These are phyloP conservation scores for Globisporangium sylvaticum DNA, from an alignment of 352 stramenopile genomes.

Conservation along the genomic window DNA sequence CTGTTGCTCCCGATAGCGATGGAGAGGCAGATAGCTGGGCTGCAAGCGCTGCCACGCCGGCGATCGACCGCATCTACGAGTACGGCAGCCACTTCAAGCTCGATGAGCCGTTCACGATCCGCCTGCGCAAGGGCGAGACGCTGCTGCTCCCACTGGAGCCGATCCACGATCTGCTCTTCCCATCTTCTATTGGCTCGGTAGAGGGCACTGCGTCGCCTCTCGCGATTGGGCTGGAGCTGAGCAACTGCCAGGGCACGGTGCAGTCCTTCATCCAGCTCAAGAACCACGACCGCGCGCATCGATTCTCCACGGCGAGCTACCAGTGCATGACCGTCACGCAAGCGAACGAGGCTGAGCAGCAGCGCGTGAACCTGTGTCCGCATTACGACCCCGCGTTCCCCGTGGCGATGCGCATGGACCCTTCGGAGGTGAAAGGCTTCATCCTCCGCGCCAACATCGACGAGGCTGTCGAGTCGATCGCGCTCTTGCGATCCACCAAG, in stretches of 20 bases:
- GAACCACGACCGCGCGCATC: conserved; percentile 7
- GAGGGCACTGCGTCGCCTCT: not conserved
- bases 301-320: conserved; percentile 28
- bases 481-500: conserved; percentile 28
- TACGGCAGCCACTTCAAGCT: conserved; percentile 24
- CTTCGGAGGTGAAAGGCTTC: conserved; percentile 24
- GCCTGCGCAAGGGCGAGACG: conserved; percentile 18
- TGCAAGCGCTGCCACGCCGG: not conserved
- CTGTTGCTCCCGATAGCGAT: not conserved
- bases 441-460: conserved; percentile 19
- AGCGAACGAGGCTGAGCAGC: conserved; percentile 8
- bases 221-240: conserved; percentile 32
- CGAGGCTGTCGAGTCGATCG: conserved; percentile 17
- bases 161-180: conserved; percentile 23
- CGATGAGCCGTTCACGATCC: conserved; percentile 26
- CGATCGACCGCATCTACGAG: conserved; percentile 20
- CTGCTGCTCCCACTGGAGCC: conserved; percentile 29
- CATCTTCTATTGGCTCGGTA: not conserved
- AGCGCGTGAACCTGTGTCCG: conserved; percentile 25
- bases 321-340: conserved; percentile 29
- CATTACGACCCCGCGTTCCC: conserved; percentile 18
- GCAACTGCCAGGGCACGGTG: conserved; percentile 22
- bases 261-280: conserved; percentile 21
- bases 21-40: not conserved
- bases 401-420: conserved; percentile 18